Conservation (phyloP, 352 stramenopile species). For the Pseudoperonospora humuli region DNA sequence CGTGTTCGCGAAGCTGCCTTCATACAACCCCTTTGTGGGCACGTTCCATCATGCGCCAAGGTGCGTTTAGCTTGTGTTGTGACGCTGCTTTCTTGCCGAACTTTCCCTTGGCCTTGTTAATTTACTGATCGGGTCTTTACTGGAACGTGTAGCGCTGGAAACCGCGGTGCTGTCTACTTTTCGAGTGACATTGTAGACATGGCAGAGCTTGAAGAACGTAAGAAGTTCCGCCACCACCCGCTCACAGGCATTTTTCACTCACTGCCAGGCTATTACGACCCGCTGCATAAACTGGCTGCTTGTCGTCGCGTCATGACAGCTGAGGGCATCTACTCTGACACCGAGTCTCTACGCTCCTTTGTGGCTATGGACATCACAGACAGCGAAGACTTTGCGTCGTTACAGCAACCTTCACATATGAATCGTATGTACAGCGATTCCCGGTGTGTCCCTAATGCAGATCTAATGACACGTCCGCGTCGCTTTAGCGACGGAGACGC, state of each 20-base stretch:
- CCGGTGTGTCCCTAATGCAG: slow-evolving; percentile 30
- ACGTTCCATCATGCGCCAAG: slow-evolving; percentile 87
- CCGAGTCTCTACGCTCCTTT: slow-evolving; percentile 68
- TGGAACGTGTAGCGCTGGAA: slow-evolving; percentile 46
- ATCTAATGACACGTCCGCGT: slow-evolving; percentile 40
- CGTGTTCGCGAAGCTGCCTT: slow-evolving; percentile 77
- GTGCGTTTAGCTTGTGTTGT: slow-evolving; percentile 19
- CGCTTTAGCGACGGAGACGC: slow-evolving; percentile 80
- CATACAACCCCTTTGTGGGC: slow-evolving; percentile 85
- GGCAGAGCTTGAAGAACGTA: slow-evolving; percentile 83
- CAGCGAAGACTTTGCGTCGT: slow-evolving; percentile 39
- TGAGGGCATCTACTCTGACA: slow-evolving; percentile 60
- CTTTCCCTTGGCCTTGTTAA: not conserved
- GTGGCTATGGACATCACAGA: slow-evolving; percentile 72
- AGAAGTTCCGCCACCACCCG: slow-evolving; percentile 84
- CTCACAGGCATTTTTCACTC: slow-evolving; percentile 85
- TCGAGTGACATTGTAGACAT: slow-evolving; percentile 84
- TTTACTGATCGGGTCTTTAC: slow-evolving; percentile 4
- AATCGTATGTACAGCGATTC: slow-evolving; percentile 72
- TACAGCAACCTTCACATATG: slow-evolving; percentile 51
- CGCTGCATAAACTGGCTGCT: slow-evolving; percentile 67
- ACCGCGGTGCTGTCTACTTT: slow-evolving; percentile 82
- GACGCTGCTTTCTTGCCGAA: not conserved
- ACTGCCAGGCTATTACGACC: slow-evolving; percentile 80
- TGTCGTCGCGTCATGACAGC: slow-evolving; percentile 50